Percentiles rank a stretch among this genome's conserved stretches.
phyloP scores from a whole-genome alignment of 805 yeast species.

The Schwanniomyces sp. region DNA sequence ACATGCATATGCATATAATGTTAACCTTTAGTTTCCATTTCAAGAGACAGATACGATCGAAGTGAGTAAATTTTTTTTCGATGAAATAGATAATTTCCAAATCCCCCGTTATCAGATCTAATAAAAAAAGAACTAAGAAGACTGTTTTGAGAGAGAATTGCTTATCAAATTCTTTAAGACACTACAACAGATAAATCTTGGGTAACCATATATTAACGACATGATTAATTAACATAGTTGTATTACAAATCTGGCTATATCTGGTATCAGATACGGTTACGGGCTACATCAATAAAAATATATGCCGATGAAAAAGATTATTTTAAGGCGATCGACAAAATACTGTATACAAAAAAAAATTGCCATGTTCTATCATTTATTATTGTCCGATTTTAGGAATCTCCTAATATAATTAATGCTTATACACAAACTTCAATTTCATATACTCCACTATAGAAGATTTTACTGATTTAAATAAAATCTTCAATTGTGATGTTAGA shows the following conservation, averaged over 20 bases:
- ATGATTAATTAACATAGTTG: no score
- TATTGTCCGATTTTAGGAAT: not conserved
- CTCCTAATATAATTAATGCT: no score
- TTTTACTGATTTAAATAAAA: conserved; percentile 11
- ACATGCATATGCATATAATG: not conserved
- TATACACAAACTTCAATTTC: no score
- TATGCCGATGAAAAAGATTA: not conserved
- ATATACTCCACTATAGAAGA: not conserved
- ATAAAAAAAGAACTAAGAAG: no score
- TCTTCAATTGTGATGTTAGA: conserved; percentile 31
- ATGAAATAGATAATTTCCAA: not conserved
- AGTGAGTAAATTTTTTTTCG: not conserved
- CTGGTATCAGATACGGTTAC: not conserved
- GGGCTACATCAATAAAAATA: not conserved
- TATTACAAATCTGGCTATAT: no score
- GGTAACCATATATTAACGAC: no score
- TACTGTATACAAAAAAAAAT: not conserved
- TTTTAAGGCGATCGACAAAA: not conserved
- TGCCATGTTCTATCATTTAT: not conserved
- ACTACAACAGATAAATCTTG: no score
- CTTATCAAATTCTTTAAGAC: no score
- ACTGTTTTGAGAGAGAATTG: no score
- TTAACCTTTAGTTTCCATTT: not conserved
- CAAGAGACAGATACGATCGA: not conserved
- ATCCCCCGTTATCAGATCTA: not conserved